Base-by-base conservation (phyloP, 441 rosid species). In the Gossypium lobatum region DNA sequence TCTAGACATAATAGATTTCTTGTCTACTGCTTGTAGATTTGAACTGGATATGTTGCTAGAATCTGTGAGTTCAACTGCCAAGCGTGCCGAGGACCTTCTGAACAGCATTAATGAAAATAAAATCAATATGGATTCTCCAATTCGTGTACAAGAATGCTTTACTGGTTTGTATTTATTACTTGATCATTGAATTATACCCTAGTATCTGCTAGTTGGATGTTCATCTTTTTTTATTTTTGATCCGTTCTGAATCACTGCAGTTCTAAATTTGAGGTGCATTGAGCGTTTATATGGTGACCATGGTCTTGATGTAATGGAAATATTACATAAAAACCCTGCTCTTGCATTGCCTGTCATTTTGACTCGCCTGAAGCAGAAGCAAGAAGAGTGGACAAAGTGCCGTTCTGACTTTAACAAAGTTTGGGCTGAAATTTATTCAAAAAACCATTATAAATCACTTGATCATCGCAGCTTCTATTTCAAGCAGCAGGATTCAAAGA, bases 381-480 rank as follows among this genome's bases (percentile, higher is more conserved):
- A 96, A 84, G 97, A 94, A 77, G 99, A 96, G 83, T 96, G 98
- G 99, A 89, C 87, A 57, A 91, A 84, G 81, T 92, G 98, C 78
- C 99, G 97, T 59, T 80, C 86, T 16, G 99, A 93, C 82, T 94
- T 94, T 76, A 96, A 92, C 85, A 90, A 91, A 81, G 98, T 96
- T 69, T 96, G 99, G 99, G 97, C 96, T 69, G 99, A 94, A 73
- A 93, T 96, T 75, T 96, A 96, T 87, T 81, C 90, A 6, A 96
- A 90, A 80, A 96, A 96, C 81, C 97, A 96, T 85, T 92, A 90
- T 80, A 96, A 96, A 80, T 96, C 99, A 14, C 94, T 94, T 75
- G 99, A 96, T 86, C 99, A 96, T 79, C 98, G 98, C 73, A 96
- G 98, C 86, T 94, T 96, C 93, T 96, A 94, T 83, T 96, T 96